Evolutionary conservation across 1,284 basidiomycete genomes (phyloP).

Genomic region (Salmacisia buchloeana): DNA sequence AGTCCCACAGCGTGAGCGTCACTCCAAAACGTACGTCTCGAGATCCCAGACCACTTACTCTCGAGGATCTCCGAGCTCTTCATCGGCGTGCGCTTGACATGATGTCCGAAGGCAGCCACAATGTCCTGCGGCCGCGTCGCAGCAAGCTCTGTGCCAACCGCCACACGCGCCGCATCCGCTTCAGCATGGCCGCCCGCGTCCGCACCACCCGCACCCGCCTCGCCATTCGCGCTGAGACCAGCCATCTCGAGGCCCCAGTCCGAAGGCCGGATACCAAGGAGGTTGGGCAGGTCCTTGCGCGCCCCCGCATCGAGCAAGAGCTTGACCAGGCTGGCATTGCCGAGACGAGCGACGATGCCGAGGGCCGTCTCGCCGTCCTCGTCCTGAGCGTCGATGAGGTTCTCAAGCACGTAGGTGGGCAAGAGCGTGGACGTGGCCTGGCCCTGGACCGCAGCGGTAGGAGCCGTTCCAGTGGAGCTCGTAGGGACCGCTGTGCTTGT

Average conservation of each 20-base stretch:
- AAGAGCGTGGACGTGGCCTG: background rate
- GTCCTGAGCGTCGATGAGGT: slow-evolving; percentile 83
- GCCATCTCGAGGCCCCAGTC: slow-evolving; percentile 65
- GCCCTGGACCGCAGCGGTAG: slow-evolving; percentile 58
- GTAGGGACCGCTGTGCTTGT: slow-evolving; percentile 51
- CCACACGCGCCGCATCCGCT: slow-evolving; percentile 12
- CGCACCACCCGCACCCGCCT: background rate
- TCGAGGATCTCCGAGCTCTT: slow-evolving; percentile 85
- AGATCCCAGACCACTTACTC: slow-evolving; percentile 57
- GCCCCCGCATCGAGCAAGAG: slow-evolving; percentile 88
- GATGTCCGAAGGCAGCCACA: slow-evolving; percentile 53
- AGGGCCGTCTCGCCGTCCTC: slow-evolving; percentile 93
- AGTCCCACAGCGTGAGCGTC: background rate
- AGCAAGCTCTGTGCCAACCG: slow-evolving; percentile 27
- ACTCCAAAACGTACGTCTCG: background rate
- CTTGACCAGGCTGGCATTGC: slow-evolving; percentile 79
- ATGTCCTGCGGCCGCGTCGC: slow-evolving; percentile 58
- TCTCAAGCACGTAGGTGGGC: slow-evolving; percentile 1
- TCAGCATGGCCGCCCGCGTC: slow-evolving; percentile 3
- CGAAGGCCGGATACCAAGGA: slow-evolving; percentile 80
- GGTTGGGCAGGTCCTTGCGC: slow-evolving; percentile 84
- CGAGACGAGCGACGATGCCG: slow-evolving; percentile 88
- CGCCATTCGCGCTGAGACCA: slow-evolving; percentile 13
- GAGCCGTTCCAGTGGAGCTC: background rate
- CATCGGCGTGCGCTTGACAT: slow-evolving; percentile 60